Percentiles rank a stretch among this genome's conserved stretches.
Evolutionary conservation across 2,329 filamentous ascomycete genomes (phyloP).

Genomic region (Penicillium expansum): DNA sequence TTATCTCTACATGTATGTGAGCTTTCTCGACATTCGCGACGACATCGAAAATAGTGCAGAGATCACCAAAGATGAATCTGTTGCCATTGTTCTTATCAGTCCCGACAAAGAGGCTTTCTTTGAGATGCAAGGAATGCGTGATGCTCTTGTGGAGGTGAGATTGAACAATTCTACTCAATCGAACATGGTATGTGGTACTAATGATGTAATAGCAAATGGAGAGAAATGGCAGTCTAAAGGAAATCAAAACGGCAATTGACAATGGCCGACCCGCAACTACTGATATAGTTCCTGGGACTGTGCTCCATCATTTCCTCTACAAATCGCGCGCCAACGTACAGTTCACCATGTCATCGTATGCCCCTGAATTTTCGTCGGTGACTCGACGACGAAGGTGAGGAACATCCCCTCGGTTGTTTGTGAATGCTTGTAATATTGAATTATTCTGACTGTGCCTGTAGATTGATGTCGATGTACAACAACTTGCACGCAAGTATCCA

Average conservation of each 20-base stretch:
- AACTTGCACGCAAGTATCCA: constrained; percentile 83
- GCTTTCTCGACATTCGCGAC: constrained; percentile 71
- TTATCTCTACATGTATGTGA: constrained; percentile 99
- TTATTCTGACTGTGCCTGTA: constrained; percentile 25
- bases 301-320: constrained; percentile 89
- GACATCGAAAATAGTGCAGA: constrained; percentile 45
- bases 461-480: constrained; percentile 79
- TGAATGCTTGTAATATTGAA: not conserved
- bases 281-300: constrained; percentile 75
- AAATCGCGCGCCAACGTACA: constrained; percentile 94
- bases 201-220: constrained; percentile 59
- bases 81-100: constrained; percentile 91
- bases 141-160: constrained; percentile 56
- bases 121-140: constrained; percentile 71
- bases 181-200: constrained; percentile 26
- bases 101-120: constrained; percentile 93
- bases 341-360: constrained; percentile 84
- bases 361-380: constrained; percentile 62
- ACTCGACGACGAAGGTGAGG: constrained; percentile 61
- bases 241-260: constrained; percentile 69
- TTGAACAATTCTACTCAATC: not conserved
- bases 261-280: constrained; percentile 68
- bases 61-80: constrained; percentile 60
- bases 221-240: constrained; percentile 69
- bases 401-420: not conserved